Base-by-base conservation (phyloP, 345 rosid species). In the Garcia nutans region DNA sequence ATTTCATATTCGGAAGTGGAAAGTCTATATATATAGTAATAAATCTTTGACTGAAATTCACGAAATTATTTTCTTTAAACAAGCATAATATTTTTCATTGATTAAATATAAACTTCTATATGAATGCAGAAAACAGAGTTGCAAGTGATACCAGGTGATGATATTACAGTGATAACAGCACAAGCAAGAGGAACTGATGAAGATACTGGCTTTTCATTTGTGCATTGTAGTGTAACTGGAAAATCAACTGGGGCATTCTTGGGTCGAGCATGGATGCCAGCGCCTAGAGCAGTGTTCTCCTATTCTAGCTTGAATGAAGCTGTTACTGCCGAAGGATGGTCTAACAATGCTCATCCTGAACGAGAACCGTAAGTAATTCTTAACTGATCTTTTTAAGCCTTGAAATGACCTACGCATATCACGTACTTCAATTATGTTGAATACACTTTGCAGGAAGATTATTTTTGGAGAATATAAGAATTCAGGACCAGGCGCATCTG, bases 241-340 rank as follows among this genome's bases (percentile, higher is more conserved):
- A 65, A 65, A 0, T 90, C 83, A 17, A 77, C n/a, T 0, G 82
- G 86, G 16, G 78, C 91, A 8, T 85, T 67, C 74, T 75, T 89
- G 75, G 94, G 97, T 9, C 77, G 96, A 71, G 89, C 94, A 9
- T 93, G 94, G 96, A 79, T 26, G 82, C 7, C 63, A 5, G 79
- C 71, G 23, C 89, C 97, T 0, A 82, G 68, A 62, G 88, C 85
- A 41, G 74, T 88, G 26, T 91, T 78, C n/a, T 83, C 96, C 24
- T 88, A 78, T 79, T 83, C 89, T 22, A 49, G 31, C 60, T 87
- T 91, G 88, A 68, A 75, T 56, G 42, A 41, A 0, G 80, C 84
- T 28, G 69, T 91, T 10, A 3, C 54, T 61, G 82, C 89, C 9
- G 20, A 22, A 2, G 97, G 92, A 24, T 93, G 92, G 97, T 79